A percentile compares a stretch with the other conserved stretches of the same genome.
Conservation (phyloP, 2,329 filamentous ascomycete genomes). For the Colletotrichum navitas region DNA sequence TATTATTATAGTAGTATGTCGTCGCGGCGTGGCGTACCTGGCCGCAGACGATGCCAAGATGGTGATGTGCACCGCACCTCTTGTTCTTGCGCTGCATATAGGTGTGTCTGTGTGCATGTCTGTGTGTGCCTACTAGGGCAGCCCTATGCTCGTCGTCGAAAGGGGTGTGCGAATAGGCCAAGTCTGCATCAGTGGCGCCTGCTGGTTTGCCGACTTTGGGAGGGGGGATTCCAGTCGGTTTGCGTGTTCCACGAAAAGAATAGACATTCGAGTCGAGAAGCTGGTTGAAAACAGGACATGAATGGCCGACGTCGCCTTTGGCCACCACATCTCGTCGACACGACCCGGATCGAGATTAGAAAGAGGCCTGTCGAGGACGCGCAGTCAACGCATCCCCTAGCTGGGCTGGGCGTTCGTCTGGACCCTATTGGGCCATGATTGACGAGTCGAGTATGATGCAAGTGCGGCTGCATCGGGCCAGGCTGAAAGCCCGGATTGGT, state of each 20-base stretch:
- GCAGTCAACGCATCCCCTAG: neutral
- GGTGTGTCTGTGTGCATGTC: neutral
- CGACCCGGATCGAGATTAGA: slow-evolving; percentile 6
- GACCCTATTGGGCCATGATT: neutral
- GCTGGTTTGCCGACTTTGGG: neutral
- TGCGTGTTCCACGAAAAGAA: too few species aligned
- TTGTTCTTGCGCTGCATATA: slow-evolving; percentile 10
- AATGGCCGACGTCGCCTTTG: neutral
- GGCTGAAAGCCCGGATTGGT: slow-evolving; percentile 22
- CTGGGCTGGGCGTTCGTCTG: too few species aligned
- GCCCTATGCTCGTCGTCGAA: slow-evolving; percentile 22
- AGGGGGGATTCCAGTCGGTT: neutral
- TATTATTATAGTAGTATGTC: neutral
- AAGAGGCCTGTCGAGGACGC: neutral
- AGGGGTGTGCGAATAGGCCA: neutral
- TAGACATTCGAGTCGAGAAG: neutral
- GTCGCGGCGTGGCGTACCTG: neutral
- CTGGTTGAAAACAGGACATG: neutral
- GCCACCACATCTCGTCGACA: neutral
- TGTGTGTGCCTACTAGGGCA: slow-evolving; percentile 1
- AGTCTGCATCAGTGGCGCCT: slow-evolving; percentile 29
- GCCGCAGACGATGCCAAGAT: slow-evolving; percentile 14
- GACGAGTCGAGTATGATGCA: neutral
- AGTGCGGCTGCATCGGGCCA: neutral
- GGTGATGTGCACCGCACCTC: slow-evolving; percentile 6